Evolutionary conservation across 202 grass and related monocot genomes (phyloP).

Genomic region (Panicum virgatum): DNA sequence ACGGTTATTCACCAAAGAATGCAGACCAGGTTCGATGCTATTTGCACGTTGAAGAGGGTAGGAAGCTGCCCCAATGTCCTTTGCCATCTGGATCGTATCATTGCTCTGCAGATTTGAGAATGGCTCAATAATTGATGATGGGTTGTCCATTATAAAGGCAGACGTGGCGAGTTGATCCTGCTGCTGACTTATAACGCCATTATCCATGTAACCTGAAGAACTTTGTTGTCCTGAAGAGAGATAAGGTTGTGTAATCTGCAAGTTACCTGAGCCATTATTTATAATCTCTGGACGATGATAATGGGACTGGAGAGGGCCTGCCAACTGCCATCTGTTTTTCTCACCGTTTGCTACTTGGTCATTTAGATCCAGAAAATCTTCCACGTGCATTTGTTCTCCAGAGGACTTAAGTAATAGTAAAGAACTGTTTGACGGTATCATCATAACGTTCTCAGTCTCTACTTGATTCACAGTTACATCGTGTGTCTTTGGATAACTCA

Average conservation of each 20-base stretch:
- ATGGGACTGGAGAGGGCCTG: slow-evolving; percentile 32
- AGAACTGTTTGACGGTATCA: slow-evolving; percentile 24
- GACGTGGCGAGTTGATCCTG: slow-evolving; percentile 21
- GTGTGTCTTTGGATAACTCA: slow-evolving; percentile 25
- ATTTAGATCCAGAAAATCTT: slow-evolving; percentile 24
- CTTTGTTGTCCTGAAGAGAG: slow-evolving; percentile 26
- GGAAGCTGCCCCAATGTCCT: slow-evolving; percentile 9
- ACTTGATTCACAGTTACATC: slow-evolving; percentile 6
- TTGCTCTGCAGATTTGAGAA: slow-evolving; percentile 33
- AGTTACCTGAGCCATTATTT: slow-evolving; percentile 11
- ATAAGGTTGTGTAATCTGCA: slow-evolving; percentile 30
- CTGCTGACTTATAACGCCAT: slow-evolving; percentile 30
- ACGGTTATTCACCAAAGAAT: too few species aligned
- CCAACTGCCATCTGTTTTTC: slow-evolving; percentile 35
- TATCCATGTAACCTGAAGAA: slow-evolving; percentile 39
- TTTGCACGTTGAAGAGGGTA: slow-evolving; percentile 37
- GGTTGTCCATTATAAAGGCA: slow-evolving; percentile 31
- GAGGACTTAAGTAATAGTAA: slow-evolving; percentile 25
- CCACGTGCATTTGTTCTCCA: slow-evolving; percentile 8
- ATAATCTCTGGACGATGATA: slow-evolving; percentile 26
- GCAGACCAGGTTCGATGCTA: slow-evolving; percentile 6
- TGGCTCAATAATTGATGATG: slow-evolving; percentile 32
- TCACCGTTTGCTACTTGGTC: slow-evolving; percentile 23
- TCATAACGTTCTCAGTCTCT: slow-evolving; percentile 13
- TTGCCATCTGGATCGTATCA: slow-evolving; percentile 35